A percentile compares a stretch with the other conserved stretches of the same genome.
phyloP scores from a whole-genome alignment of 1,139 yeast genomes.

The Arxiozyma telluris region DNA sequence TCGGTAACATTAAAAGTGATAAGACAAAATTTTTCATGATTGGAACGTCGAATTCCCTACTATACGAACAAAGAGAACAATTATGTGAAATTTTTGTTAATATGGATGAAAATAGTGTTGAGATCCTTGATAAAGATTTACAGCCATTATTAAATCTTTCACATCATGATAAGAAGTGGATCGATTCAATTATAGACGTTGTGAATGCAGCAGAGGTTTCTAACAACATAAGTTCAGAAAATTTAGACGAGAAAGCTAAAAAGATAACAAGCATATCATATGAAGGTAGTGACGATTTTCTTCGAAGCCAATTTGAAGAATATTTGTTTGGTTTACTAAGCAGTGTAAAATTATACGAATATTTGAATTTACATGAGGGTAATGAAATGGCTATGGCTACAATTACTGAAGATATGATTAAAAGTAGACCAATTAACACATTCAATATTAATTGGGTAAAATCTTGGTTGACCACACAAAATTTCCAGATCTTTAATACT shows the following conservation, averaged over 20 bases:
- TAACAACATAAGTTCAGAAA: slow-evolving; percentile 32
- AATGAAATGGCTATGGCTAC: slow-evolving; percentile 28
- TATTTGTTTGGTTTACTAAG: slow-evolving; percentile 71
- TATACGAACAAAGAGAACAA: slow-evolving; percentile 55
- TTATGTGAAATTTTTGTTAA: slow-evolving; percentile 50
- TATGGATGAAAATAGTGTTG: slow-evolving; percentile 43
- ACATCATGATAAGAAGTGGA: slow-evolving; percentile 65
- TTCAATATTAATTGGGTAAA: slow-evolving; percentile 53
- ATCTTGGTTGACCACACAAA: slow-evolving; percentile 58
- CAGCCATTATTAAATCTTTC: slow-evolving; percentile 44
- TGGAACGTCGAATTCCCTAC: slow-evolving; percentile 81
- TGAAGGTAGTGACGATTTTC: slow-evolving; percentile 81
- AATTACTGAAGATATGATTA: slow-evolving; percentile 15
- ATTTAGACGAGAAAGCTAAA: slow-evolving; percentile 33
- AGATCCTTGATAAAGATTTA: slow-evolving; percentile 36
- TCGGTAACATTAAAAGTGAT: slow-evolving; percentile 56
- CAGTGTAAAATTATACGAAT: slow-evolving; percentile 60
- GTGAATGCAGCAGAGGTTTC: slow-evolving; percentile 36
- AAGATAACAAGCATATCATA: slow-evolving; percentile 40
- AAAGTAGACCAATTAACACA: slow-evolving; percentile 38
- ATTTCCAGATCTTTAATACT: slow-evolving; percentile 59
- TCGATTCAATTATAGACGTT: slow-evolving; percentile 31
- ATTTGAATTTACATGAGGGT: slow-evolving; percentile 36
- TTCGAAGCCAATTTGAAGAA: slow-evolving; percentile 83
- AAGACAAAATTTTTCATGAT: slow-evolving; percentile 60